A percentile compares a stretch with the other conserved stretches of the same genome.
Conservation (phyloP, 1,284 basidiomycete genomes). For the Cryptococcus sp. region DNA sequence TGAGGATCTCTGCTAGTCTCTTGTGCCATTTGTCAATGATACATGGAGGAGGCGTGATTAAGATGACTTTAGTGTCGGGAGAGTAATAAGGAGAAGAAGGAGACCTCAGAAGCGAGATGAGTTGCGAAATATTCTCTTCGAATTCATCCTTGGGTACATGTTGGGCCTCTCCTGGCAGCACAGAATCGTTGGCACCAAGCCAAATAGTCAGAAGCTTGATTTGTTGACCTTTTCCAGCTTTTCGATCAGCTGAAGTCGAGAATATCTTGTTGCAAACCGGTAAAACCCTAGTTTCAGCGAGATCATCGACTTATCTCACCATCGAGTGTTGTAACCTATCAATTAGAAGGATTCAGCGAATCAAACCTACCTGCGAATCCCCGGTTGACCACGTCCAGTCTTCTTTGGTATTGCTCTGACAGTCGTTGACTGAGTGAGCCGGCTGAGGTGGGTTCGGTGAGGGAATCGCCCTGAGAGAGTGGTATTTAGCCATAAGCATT, state of each 20-base stretch:
- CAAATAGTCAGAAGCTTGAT: slow-evolving; percentile 73
- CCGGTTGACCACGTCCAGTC: slow-evolving; percentile 75
- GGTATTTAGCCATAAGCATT: not conserved
- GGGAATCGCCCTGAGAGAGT: slow-evolving; percentile 38
- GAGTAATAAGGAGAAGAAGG: slow-evolving; percentile 39
- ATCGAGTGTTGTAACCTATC: slow-evolving; percentile 73
- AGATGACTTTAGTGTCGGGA: slow-evolving; percentile 67
- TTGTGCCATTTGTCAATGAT: slow-evolving; percentile 51
- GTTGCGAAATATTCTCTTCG: slow-evolving; percentile 59
- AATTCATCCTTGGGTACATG: slow-evolving; percentile 62
- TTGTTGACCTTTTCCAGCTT: slow-evolving; percentile 52
- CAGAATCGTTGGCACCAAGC: slow-evolving; percentile 84
- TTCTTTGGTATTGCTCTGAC: slow-evolving; percentile 62
- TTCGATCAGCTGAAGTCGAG: slow-evolving; percentile 56
- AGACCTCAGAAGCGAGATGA: slow-evolving; percentile 59
- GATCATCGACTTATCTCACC: slow-evolving; percentile 36
- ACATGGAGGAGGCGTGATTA: slow-evolving; percentile 80
- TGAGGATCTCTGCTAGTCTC: no score
- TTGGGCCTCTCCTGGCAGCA: slow-evolving; percentile 51
- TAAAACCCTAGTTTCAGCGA: slow-evolving; percentile 54
- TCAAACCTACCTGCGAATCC: slow-evolving; percentile 51
- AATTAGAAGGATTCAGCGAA: not conserved
- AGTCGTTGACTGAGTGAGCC: slow-evolving; percentile 41
- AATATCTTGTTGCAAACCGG: slow-evolving; percentile 58
- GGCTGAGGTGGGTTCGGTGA: slow-evolving; percentile 39